Base-by-base conservation (phyloP, 352 stramenopile species). In the Phytophthora capsici region DNA sequence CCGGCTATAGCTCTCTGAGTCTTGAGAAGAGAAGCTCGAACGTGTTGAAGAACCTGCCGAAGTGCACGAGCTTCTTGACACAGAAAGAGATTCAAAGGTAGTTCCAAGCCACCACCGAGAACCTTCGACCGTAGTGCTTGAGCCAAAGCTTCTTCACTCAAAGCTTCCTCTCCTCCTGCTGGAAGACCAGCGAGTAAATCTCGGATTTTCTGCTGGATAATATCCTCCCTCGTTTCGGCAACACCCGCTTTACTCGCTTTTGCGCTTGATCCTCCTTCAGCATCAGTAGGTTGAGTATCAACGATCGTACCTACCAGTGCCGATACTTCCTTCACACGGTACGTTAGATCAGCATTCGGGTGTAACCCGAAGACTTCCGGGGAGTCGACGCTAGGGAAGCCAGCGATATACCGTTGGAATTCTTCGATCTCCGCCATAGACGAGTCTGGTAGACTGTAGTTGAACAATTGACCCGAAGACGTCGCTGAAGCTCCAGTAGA, bases 301-400 rank as follows among this genome's bases (percentile, higher is more conserved):
- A 86, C 55, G 26, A 94, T 83, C 7, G 78, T 82, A 25, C 80
- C 71, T 6, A 94, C 52, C 9, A 94, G 52, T 2, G 71, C 75
- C 12, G 71, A 78, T 0, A 90, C 82, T 71, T 94, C 82, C 51
- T 93, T 91, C n/a, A 92, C 82, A 1, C 82, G 79, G 48, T 88
- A 93, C 14, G 86, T 90, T 9, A 94, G 62, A 41, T 94, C 82
- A 14, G 86, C 86, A 47, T 94, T 94, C 36, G 80, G 82, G 32
- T 94, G 86, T 30, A 94, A 56, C 0, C 86, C 86, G 63, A 94
- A 94, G 12, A 94, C 84, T 46, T 94, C 86, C 0, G 86, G 84
- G 51, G 82, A 91, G 48, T 94, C 86, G 0, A 89, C 76, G 13
- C 75, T 90, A 4, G 86, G 86, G 45, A 92, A 91, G 4, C 63